Base-by-base conservation (phyloP, 2,329 filamentous ascomycete species). In the Chaetomiaceae sp. region DNA sequence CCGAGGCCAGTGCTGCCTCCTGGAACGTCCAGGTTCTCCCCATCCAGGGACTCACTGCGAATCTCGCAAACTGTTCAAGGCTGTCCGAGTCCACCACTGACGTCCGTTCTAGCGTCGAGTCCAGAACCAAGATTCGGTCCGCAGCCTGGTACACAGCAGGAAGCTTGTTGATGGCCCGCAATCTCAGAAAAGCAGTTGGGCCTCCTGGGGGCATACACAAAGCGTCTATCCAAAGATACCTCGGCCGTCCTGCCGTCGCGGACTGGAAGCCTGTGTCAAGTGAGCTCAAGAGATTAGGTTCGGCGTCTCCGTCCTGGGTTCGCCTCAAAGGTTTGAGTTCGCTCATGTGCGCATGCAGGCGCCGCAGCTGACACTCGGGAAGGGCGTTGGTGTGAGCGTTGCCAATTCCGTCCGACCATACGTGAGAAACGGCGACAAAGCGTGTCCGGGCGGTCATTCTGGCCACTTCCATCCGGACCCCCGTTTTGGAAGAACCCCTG, bases 151-250 rank as follows among this genome's bases (percentile, higher is more conserved):
- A 59, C 7, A 61, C 54, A 3, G 58, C 59, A 3, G 56, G 56
- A 1, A 60, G 29, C 30, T 57, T 60, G 54, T 59, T 61, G 42
- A 61, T 57, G n/a, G 59, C 58, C 16, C 53, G 54, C 10, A 57
- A 45, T 18, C 59, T 42, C 9, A 53, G 18, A 18, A 56, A 54
- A 3, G 54, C 51, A 4, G 38, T 48, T 1, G 48, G n/a, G 11
- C 48, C 47, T 11, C 49, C 54, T 0, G 53, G 53, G 10, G 59
- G 59, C 53, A 61, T 60, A 10, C 59, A 61, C 6, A 61, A 38
- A 16, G 56, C 58, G 16, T 60, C 59, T 11, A 61, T 60, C 59
- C 59, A 61, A 18, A 61, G 53, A 40, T 55, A 60, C 10, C 49
- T 54, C 2, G 59, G 57, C 9, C 48, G 50, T 4, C 51, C 41